These are phyloP conservation scores for Mycena sanguinolenta DNA, from an alignment of 768 basidiomycete genomes.

Conservation along the genomic window DNA sequence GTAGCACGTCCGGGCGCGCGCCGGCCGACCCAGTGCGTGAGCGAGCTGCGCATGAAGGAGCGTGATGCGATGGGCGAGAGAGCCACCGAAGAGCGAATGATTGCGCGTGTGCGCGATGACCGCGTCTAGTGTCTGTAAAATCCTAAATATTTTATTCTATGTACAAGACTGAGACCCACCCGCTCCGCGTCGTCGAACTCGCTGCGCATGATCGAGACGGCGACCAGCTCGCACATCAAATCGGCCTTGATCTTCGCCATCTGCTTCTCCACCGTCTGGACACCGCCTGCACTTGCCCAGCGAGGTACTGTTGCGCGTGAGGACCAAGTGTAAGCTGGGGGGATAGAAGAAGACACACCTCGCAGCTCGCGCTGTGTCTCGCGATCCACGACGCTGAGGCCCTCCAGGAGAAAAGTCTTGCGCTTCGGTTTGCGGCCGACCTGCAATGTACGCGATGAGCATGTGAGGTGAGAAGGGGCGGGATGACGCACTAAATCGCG, in stretches of 20 bases:
- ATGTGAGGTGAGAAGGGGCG: too few species aligned
- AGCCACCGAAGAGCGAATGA: conserved; percentile 61
- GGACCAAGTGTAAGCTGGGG: conserved; percentile 10
- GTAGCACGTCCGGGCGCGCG: conserved; percentile 73
- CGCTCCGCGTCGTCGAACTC: conserved; percentile 75
- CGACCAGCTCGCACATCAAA: conserved; percentile 76
- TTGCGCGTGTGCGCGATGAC: conserved; percentile 76
- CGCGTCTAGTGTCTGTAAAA: conserved; percentile 55
- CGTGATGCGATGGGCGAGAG: conserved; percentile 73
- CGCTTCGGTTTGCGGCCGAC: conserved; percentile 76
- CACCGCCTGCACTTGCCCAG: conserved; percentile 68
- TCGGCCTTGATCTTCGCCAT: conserved; percentile 79
- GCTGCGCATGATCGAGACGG: conserved; percentile 75
- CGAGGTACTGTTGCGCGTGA: conserved; percentile 57
- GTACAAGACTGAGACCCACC: conserved; percentile 49
- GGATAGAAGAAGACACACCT: conserved; percentile 47
- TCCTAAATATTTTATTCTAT: background rate
- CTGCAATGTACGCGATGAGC: too few species aligned
- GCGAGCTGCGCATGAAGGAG: conserved; percentile 82
- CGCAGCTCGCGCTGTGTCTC: conserved; percentile 58
- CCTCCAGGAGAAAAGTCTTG: conserved; percentile 77
- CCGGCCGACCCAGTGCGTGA: conserved; percentile 69
- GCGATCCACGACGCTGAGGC: conserved; percentile 62
- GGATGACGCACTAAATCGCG: conserved; percentile 67
- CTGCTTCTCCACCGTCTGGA: conserved; percentile 59